Evolutionary conservation across 1,139 yeast genomes (phyloP).

Genomic region (Pneumocystis sp.): DNA sequence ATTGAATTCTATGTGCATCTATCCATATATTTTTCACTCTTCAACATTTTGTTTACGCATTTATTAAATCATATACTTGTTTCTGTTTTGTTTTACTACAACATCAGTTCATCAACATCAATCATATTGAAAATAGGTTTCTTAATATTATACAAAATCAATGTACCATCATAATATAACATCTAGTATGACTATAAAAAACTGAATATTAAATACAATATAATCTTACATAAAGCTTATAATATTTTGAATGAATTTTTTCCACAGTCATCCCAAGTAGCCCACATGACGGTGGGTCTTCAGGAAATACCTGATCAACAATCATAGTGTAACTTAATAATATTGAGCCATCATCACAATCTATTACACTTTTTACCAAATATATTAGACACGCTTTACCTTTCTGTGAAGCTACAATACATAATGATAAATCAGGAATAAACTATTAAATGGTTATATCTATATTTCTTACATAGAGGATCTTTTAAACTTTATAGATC

Average conservation of each 20-base stretch:
- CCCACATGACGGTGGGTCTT: not conserved
- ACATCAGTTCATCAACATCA: not conserved
- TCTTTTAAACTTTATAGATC: not conserved
- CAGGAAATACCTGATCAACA: not conserved
- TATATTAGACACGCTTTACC: conserved; percentile 46
- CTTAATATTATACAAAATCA: not conserved
- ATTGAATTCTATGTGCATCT: too few species aligned
- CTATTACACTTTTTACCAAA: conserved; percentile 27
- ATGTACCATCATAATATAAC: not conserved
- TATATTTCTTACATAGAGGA: not conserved
- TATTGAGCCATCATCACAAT: not conserved
- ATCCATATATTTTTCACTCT: not conserved
- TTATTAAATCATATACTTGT: not conserved
- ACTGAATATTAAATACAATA: not conserved
- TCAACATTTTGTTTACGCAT: not conserved
- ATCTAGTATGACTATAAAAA: not conserved
- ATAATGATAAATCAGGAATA: conserved; percentile 36
- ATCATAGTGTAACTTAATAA: not conserved
- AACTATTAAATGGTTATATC: conserved; percentile 24
- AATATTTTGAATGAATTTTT: not conserved
- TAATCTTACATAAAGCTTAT: not conserved
- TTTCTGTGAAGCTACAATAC: conserved; percentile 39
- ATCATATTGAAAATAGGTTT: not conserved
- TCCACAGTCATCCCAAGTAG: not conserved
- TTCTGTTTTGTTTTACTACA: not conserved